These are phyloP conservation scores for Melaleuca quinquenervia DNA, from an alignment of 345 rosid species.

Conservation along the genomic window DNA sequence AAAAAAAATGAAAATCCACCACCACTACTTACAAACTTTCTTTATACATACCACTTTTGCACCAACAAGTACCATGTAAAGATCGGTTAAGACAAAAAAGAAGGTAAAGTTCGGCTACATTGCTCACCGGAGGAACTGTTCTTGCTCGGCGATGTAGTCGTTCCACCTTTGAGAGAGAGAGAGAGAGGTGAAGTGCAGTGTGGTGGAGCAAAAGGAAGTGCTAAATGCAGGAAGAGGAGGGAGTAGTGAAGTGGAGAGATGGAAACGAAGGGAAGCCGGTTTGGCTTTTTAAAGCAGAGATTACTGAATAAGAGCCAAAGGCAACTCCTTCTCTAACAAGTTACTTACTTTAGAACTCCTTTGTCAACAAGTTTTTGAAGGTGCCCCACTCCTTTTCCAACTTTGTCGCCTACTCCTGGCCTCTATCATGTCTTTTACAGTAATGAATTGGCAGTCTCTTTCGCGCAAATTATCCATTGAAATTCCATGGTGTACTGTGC, in stretches of 20 bases:
- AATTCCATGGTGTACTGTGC: too few species aligned
- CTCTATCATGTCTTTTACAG: neutral
- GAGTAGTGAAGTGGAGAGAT: too few species aligned
- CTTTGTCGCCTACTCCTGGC: neutral
- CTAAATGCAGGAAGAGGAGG: neutral
- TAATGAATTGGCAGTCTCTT: neutral
- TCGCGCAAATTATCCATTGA: too few species aligned
- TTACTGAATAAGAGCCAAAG: too few species aligned
- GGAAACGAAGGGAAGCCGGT: too few species aligned
- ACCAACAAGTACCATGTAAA: neutral
- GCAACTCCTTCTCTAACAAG: too few species aligned
- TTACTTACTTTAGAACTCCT: too few species aligned
- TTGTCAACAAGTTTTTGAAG: too few species aligned
- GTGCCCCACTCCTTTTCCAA: neutral
- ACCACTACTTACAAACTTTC: neutral
- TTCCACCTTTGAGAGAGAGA: neutral
- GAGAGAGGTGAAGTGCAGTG: neutral
- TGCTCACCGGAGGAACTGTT: neutral
- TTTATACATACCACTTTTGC: neutral
- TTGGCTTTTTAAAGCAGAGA: too few species aligned
- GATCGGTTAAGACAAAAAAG: neutral
- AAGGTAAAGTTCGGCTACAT: neutral
- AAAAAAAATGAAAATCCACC: neutral
- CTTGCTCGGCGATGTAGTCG: neutral
- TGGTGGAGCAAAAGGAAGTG: neutral